Conservation (phyloP, 192 early-diverging fungal genomes). For the Backusella westeae region DNA sequence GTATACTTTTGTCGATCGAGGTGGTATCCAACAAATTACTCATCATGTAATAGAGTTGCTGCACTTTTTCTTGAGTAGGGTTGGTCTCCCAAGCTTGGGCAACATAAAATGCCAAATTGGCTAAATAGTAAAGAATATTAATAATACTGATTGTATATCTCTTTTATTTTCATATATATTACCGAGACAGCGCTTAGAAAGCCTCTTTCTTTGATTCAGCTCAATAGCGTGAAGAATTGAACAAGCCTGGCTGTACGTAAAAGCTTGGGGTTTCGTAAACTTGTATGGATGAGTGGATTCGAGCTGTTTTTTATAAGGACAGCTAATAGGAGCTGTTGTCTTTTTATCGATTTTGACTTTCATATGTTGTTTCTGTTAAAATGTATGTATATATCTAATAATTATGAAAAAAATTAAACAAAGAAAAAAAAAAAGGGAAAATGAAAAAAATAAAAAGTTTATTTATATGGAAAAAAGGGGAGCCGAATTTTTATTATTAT, state of each 20-base stretch:
- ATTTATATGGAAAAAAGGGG: slow-evolving; percentile 3
- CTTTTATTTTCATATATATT: not conserved
- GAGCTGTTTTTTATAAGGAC: slow-evolving; percentile 10
- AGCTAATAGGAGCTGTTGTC: not conserved
- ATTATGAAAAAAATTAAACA: not conserved
- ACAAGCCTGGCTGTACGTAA: not conserved
- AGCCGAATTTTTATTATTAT: not conserved
- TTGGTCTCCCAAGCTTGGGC: slow-evolving; percentile 18
- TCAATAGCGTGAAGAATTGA: slow-evolving; percentile 7
- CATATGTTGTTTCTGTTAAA: not conserved
- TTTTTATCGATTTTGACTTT: slow-evolving; percentile 7
- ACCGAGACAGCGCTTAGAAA: slow-evolving; percentile 6
- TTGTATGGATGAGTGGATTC: slow-evolving; percentile 9
- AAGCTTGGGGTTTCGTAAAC: slow-evolving; percentile 1
- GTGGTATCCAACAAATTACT: slow-evolving; percentile 24
- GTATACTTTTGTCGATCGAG: not conserved
- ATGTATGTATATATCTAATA: not conserved
- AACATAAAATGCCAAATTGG: slow-evolving; percentile 18
- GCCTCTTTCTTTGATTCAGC: not conserved
- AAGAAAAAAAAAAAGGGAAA: slow-evolving; percentile 1
- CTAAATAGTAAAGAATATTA: slow-evolving; percentile 1
- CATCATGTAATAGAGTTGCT: slow-evolving; percentile 17
- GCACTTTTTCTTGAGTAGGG: not conserved
- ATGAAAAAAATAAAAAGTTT: not conserved
- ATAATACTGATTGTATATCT: not conserved